A percentile compares a stretch with the other conserved stretches of the same genome.
Conservation (phyloP, 345 rosid species). For the Citrus unshiu region DNA sequence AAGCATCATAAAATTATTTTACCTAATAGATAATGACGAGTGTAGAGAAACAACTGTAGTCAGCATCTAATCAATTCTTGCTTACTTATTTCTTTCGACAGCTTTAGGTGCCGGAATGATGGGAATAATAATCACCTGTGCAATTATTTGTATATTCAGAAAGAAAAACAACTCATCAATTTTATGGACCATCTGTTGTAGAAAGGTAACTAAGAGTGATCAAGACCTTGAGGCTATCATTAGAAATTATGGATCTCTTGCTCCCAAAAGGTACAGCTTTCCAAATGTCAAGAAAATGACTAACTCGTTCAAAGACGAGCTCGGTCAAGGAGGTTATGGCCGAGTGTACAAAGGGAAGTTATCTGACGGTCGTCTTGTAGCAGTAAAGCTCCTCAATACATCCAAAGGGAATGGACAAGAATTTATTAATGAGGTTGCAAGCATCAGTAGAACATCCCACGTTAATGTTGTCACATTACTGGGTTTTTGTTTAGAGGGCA, state of each 20-base stretch:
- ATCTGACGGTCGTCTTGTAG: too few species aligned
- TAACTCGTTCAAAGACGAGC: conserved; percentile 12
- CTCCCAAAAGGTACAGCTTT: not conserved
- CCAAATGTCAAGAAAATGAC: not conserved
- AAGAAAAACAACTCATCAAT: not conserved
- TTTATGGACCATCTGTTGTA: not conserved
- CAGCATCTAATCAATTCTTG: not conserved
- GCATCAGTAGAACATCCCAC: not conserved
- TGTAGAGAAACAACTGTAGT: not conserved
- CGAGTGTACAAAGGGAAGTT: too few species aligned
- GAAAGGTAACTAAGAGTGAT: not conserved
- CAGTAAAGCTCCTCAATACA: too few species aligned
- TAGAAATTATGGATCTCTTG: not conserved
- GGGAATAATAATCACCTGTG: not conserved
- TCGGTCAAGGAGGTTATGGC: conserved; percentile 28
- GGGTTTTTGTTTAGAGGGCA: not conserved
- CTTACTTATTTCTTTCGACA: fast-evolving
- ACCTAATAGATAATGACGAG: too few species aligned
- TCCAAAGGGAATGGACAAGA: conserved; percentile 8
- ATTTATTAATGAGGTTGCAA: conserved; percentile 29
- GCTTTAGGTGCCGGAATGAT: not conserved
- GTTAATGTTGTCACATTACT: too few species aligned
- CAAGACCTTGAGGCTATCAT: not conserved
- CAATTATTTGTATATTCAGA: not conserved
- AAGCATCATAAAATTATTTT: too few species aligned